Conservation (phyloP, 2,329 filamentous ascomycete genomes). For the Colletotrichum cereale region DNA sequence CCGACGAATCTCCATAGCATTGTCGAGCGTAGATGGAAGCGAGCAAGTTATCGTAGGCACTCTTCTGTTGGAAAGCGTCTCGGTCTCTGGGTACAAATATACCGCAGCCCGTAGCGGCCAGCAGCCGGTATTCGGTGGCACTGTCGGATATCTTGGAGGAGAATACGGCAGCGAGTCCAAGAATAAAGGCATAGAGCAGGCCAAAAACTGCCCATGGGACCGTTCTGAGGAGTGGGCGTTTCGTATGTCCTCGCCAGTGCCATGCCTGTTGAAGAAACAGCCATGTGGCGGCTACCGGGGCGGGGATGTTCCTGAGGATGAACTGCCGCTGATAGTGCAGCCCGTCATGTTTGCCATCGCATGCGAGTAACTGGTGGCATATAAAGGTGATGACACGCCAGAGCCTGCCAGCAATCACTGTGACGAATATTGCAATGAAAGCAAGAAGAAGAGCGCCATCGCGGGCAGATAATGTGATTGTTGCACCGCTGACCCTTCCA, state of each 20-base stretch:
- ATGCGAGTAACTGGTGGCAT: constrained; percentile 42
- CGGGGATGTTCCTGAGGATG: constrained; percentile 42
- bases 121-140: constrained; percentile 27
- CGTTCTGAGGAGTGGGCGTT: constrained; percentile 5
- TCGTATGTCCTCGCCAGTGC: constrained; percentile 34
- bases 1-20: constrained; percentile 41
- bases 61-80: neutral
- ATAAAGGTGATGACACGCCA: constrained; percentile 44
- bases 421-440: constrained; percentile 50
- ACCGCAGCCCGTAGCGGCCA: constrained; percentile 26
- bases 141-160: constrained; percentile 18
- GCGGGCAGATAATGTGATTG: constrained; percentile 47
- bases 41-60: constrained; percentile 5
- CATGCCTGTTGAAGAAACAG: constrained; percentile 30
- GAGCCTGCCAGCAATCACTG: constrained; percentile 41
- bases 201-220: constrained; percentile 20
- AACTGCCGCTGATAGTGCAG: constrained; percentile 46
- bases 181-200: neutral
- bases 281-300: constrained; percentile 24
- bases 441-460: constrained; percentile 50
- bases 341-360: constrained; percentile 40
- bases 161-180: constrained; percentile 30
- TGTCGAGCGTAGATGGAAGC: constrained; percentile 41
- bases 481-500: constrained; percentile 48
- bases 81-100: neutral